Percentiles rank a stretch among this genome's conserved stretches.
Conservation (phyloP, 2,329 filamentous ascomycete genomes). For the Aureobasidium uvarum region DNA sequence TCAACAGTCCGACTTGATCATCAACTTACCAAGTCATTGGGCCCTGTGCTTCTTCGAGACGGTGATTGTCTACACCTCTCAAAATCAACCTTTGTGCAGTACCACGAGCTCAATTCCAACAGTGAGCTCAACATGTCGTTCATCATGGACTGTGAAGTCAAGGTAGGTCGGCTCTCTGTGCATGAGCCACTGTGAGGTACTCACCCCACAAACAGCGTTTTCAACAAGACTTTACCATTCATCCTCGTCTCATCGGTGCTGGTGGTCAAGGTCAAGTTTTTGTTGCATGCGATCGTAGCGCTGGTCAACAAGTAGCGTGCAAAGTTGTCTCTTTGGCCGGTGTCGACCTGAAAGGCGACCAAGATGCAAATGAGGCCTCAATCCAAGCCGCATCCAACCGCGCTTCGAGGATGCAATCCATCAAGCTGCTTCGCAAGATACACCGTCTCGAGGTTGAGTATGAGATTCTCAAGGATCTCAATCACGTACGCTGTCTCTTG, state of each 20-base stretch:
- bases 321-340: conserved; percentile 58
- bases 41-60: conserved; percentile 45
- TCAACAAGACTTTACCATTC: conserved; percentile 50
- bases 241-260: conserved; percentile 52
- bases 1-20: neutral
- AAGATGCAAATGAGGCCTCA: neutral
- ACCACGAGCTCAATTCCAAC: neutral
- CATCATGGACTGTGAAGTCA: conserved; percentile 7
- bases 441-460: conserved; percentile 20
- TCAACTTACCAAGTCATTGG: conserved; percentile 34
- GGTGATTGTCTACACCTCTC: conserved; percentile 44
- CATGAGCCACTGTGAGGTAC: neutral
- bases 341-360: neutral
- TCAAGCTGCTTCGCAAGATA: conserved; percentile 11
- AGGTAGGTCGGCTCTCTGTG: conserved; percentile 25
- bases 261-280: conserved; percentile 57
- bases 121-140: neutral
- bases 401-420: neutral
- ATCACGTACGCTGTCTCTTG: conserved; percentile 46
- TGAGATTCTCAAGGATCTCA: conserved; percentile 51
- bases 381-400: neutral
- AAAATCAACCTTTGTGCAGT: conserved; percentile 30
- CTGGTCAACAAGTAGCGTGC: conserved; percentile 63
- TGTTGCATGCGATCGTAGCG: conserved; percentile 53
- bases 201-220: conserved; percentile 42